Base-by-base conservation (phyloP, 108 stramenopile genomes). In the Skeletonema marinoi region DNA sequence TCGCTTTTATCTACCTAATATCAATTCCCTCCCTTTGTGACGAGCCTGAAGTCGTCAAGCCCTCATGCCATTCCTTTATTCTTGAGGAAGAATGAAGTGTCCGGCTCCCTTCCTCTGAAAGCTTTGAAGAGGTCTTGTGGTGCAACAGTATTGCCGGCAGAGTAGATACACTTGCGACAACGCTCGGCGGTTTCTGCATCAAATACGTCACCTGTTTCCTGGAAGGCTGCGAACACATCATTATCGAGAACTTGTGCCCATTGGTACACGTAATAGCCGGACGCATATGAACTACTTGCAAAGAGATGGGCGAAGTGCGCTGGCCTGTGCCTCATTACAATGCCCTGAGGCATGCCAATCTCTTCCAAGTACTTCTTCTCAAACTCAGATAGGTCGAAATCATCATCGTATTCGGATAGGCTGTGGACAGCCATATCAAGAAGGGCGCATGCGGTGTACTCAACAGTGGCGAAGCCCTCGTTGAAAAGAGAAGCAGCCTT, bases 281-380 rank as follows among this genome's bases (percentile, higher is more conserved):
- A 80, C 0, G 92, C 92, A 67, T 93, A 93, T 0, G 62, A 60
- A 32, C 61, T 63, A 44, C 79, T 86, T 10, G 86, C 81, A 69
- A 93, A 93, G 21, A 91, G 65, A 32, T 93, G 92, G 31, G 63
- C 25, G 63, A 93, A 91, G 61, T 91, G 92, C 30, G 89, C 78
- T 16, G 89, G 92, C 33, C 90, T 84, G 67, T 91, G 92, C 9
- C 90, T 80, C 92, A 93, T 91, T 10, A 91, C 88, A 42, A 93
- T 89, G 6, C 88, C 92, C 51, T 87, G 82, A 12, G 90, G 90
- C 90, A 93, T 93, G n/a, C 90, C 92, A 21, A 88, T 63, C 16
- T 88, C 66, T 60, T 80, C 87, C 46, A 93, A 56, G 66, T 88
- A 81, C 21, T 80, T 61, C 68, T 87, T 74, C 73, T 93, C 92